Evolutionary conservation across 352 stramenopile genomes (phyloP), one percentile per base, ranked within the genome.

Genomic region (Hyaloperonospora brassicae): DNA sequence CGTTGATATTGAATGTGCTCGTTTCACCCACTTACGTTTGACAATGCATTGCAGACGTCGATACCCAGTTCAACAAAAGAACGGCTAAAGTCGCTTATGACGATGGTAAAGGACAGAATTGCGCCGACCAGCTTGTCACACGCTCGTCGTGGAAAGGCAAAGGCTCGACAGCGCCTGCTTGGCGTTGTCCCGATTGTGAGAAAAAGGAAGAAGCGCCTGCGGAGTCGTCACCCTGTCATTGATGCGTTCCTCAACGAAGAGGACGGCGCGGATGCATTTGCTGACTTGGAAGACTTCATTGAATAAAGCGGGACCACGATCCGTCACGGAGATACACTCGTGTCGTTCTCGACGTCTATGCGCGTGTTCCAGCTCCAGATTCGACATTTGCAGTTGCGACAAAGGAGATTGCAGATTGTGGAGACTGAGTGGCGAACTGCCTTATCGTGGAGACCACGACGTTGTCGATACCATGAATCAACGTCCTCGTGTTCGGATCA

Each of bases 231-330:
- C 56, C 74, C 77, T 30, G 79, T 79, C 51, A 89, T 89, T 40
- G 79, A 89, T 47, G 74, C 79, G n/a, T 89, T 77, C 40, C 64
- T 89, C 7, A 73, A 78, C 14, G 79, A 89, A 64, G 79, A 89
- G 62, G 68, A 81, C 36, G 79, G 79, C 11, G 70, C 62, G 25
- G 79, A 89, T 47, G 79, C 79, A 23, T 89, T 76, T 44, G 79
- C 70, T 36, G 79, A 89, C 50, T 57, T 89, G 17, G 79, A 89
- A 59, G 79, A 89, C 56, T 89, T 89, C 57, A 87, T 89, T 65
- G 79, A 78, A 58, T 81, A 75, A 61, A 66, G 27, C 27, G 22
- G 43, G 38, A 30, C 7, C 11, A n/a, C 35, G 50, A 40, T 34
- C 27, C 27, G 4, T 8, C 27, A 8, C 27, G 27, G 8, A 4